phyloP scores from a whole-genome alignment of 202 grass and related monocot species.

The Bolboschoenoplectus hybrid region DNA sequence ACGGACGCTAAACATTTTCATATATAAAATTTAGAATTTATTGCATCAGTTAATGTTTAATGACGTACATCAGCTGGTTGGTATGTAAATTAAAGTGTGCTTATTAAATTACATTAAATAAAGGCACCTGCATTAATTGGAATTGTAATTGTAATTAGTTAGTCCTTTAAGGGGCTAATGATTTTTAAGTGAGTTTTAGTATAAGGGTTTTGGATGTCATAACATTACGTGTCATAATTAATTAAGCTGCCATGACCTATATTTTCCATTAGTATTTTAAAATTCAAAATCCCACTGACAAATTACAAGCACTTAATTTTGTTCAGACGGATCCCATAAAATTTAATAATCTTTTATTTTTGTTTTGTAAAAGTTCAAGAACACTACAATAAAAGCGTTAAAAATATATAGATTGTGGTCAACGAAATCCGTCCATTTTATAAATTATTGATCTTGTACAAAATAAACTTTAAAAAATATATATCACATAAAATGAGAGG shows the following conservation, averaged over 20 bases:
- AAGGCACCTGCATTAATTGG: not conserved
- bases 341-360: not conserved
- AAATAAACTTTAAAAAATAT: not conserved
- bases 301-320: not conserved
- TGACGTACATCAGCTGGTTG: conserved; percentile 12
- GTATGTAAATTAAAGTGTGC: not conserved
- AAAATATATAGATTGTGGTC: not conserved
- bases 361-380: not conserved
- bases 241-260: not conserved
- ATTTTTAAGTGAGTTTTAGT: conserved; percentile 4
- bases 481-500: too few species aligned
- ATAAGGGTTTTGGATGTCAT: not conserved
- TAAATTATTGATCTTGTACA: not conserved
- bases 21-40: not conserved
- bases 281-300: not conserved
- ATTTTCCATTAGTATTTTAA: not conserved
- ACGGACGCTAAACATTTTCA: too few species aligned
- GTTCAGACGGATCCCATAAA: not conserved
- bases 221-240: not conserved
- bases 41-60: not conserved
- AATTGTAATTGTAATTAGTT: not conserved
- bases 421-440: not conserved
- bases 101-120: not conserved
- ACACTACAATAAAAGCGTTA: not conserved
- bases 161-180: not conserved